A percentile compares a stretch with the other conserved stretches of the same genome.
phyloP scores from a whole-genome alignment of 1,139 yeast genomes.

The Blastobotrys illinoisensis region DNA sequence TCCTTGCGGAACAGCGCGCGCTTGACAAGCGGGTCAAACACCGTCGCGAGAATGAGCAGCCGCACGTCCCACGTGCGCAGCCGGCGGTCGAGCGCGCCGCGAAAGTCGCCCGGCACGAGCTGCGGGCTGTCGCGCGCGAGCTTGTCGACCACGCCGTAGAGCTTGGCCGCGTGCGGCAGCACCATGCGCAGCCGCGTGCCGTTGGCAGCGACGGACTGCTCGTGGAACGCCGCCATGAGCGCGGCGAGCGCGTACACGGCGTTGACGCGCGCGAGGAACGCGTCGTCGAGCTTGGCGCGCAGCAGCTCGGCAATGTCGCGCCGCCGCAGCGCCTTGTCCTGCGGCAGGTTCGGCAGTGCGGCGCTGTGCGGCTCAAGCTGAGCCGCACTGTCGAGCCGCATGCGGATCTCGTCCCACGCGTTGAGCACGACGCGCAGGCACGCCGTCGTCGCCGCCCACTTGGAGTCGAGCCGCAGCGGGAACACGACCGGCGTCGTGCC shows the following conservation, averaged over 20 bases:
- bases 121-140: background rate
- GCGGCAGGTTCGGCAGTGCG: background rate
- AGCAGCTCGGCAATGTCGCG: constrained; percentile 1
- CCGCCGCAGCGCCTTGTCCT: background rate
- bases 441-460: background rate
- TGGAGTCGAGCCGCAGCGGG: background rate
- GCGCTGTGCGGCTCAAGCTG: background rate
- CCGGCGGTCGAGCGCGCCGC: constrained; percentile 3
- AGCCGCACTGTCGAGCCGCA: background rate
- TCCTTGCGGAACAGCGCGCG: constrained; percentile 6
- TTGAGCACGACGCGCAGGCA: background rate
- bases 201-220: background rate
- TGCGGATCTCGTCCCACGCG: background rate
- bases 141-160: constrained; percentile 8
- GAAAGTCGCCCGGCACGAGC: background rate
- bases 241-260: background rate
- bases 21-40: constrained; percentile 9
- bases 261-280: background rate
- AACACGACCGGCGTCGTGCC: background rate
- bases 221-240: background rate
- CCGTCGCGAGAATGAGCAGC: constrained; percentile 9
- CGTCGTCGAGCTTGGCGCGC: background rate
- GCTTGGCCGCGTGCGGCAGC: constrained; percentile 8
- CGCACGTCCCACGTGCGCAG: constrained; percentile 11
- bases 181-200: constrained; percentile 10